Percentiles rank a stretch among this genome's conserved stretches.
Evolutionary conservation across 1,284 basidiomycete genomes (phyloP).

Genomic region (Grifola frondosa): DNA sequence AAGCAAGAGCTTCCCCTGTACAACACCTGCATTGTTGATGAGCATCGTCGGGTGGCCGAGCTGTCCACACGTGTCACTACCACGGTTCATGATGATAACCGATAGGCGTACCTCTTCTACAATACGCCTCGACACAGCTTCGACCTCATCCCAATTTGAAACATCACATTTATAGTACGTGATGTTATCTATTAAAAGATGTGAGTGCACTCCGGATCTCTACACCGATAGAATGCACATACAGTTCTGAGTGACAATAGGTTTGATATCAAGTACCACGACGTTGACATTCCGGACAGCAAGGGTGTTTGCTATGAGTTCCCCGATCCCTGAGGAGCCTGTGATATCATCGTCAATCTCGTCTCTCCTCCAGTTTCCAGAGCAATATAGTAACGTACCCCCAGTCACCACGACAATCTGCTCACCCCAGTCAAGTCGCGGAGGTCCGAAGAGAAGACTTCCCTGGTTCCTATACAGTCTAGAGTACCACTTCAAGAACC

Average conservation of each 20-base stretch:
- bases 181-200: slow-evolving; percentile 60
- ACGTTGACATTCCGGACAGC: slow-evolving; percentile 80
- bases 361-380: background rate
- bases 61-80: slow-evolving; percentile 36
- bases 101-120: slow-evolving; percentile 62
- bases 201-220: background rate
- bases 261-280: slow-evolving; percentile 81
- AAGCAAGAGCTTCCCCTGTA: slow-evolving; percentile 83
- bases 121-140: slow-evolving; percentile 67
- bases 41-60: slow-evolving; percentile 87
- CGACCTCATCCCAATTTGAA: slow-evolving; percentile 82
- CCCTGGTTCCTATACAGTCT: slow-evolving; percentile 72
- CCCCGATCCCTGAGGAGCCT: slow-evolving; percentile 90
- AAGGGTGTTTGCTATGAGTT: slow-evolving; percentile 80
- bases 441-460: slow-evolving; percentile 57
- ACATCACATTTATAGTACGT: slow-evolving; percentile 87
- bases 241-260: slow-evolving; percentile 77
- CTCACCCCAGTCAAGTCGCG: slow-evolving; percentile 74
- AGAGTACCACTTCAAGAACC: slow-evolving; percentile 69
- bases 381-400: slow-evolving; percentile 44
- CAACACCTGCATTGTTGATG: slow-evolving; percentile 96
- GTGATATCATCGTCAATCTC: background rate
- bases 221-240: slow-evolving; percentile 20
- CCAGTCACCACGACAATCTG: slow-evolving; percentile 90
- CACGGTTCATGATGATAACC: background rate